phyloP scores from a whole-genome alignment of 1,139 yeast genomes.

The Candida anutae region DNA sequence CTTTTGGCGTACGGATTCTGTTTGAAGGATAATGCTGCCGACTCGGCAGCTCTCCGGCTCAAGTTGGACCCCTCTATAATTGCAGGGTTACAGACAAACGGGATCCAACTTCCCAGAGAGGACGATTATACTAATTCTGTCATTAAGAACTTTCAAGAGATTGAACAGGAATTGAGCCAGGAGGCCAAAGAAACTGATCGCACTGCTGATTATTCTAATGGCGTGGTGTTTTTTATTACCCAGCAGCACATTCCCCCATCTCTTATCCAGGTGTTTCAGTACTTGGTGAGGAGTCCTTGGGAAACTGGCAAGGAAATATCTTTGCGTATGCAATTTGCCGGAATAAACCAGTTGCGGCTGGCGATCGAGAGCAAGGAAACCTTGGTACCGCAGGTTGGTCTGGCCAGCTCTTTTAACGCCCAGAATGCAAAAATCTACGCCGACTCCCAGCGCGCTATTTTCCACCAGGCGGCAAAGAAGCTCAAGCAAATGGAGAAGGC shows the following conservation, averaged over 20 bases:
- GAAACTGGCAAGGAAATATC: conserved; percentile 27
- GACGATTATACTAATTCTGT: conserved; percentile 42
- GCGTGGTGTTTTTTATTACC: conserved; percentile 37
- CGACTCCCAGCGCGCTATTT: conserved; percentile 40
- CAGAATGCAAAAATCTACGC: conserved; percentile 11
- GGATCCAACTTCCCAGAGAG: conserved; percentile 38
- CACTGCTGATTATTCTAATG: conserved; percentile 15
- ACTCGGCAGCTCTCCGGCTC: conserved; percentile 51
- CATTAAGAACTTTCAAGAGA: conserved; percentile 4
- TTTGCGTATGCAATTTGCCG: conserved; percentile 51
- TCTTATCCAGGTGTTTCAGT: conserved; percentile 45
- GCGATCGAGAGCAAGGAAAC: conserved; percentile 42
- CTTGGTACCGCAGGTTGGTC: conserved; percentile 8
- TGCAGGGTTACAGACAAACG: conserved; percentile 29
- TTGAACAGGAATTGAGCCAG: conserved; percentile 4
- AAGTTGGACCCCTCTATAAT: conserved; percentile 34
- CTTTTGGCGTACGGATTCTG: conserved; percentile 65
- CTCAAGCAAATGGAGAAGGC: conserved; percentile 45
- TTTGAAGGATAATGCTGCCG: conserved; percentile 51
- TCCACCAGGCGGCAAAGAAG: conserved; percentile 36
- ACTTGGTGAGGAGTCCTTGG: conserved; percentile 35
- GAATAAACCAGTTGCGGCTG: conserved; percentile 46
- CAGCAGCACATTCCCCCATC: conserved; percentile 34
- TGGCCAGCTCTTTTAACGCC: conserved; percentile 11
- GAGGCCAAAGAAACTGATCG: conserved; percentile 2